phyloP scores from a whole-genome alignment of 1,284 basidiomycete genomes.

The Athelia psychrophila region DNA sequence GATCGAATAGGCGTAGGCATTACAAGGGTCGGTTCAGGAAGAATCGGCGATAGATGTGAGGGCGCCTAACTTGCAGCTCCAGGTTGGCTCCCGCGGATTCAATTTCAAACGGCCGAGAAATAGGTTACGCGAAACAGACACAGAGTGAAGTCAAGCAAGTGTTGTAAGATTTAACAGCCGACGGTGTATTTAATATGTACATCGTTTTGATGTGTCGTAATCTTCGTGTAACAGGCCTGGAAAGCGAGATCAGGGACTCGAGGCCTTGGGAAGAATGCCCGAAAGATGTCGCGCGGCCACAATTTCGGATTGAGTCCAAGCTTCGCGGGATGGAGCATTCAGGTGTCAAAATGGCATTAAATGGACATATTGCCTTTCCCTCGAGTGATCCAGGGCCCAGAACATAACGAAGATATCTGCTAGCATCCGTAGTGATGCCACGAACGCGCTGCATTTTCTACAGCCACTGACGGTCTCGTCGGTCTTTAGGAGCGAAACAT shows the following conservation, averaged over 20 bases:
- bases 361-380: no score
- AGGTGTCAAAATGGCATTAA: neutral
- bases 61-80: no score
- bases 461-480: no score
- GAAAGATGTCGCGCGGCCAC: neutral
- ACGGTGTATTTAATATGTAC: neutral
- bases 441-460: no score
- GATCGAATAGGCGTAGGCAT: neutral
- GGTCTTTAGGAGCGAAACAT: no score
- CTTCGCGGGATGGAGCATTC: neutral
- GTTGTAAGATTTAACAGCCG: neutral
- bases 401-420: no score
- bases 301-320: neutral
- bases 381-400: no score
- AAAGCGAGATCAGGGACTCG: no score
- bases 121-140: neutral
- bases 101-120: neutral
- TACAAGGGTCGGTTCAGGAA: neutral
- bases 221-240: neutral
- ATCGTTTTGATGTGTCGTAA: neutral
- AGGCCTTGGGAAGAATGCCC: neutral
- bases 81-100: neutral
- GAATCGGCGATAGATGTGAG: neutral
- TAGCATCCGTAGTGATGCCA: no score
- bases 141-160: neutral